phyloP scores from a whole-genome alignment of 2,329 filamentous ascomycete genomes.

The Trichocomaceae sp. region DNA sequence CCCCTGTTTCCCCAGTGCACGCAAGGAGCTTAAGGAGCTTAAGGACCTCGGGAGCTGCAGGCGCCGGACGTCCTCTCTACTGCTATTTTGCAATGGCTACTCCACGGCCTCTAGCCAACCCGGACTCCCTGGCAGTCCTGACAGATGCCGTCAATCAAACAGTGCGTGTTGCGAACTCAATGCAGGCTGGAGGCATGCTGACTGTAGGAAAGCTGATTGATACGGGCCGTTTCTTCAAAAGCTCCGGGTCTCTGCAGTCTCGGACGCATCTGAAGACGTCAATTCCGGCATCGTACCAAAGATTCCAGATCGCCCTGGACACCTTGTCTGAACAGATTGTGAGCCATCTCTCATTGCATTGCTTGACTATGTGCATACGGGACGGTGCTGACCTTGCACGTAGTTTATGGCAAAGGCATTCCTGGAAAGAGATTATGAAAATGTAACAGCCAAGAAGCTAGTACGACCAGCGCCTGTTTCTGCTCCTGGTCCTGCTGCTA shows the following conservation, averaged over 20 bases:
- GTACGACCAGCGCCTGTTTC: conserved; percentile 7
- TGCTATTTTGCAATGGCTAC: conserved; percentile 1
- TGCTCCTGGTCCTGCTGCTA: background rate
- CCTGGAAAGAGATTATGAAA: conserved; percentile 37
- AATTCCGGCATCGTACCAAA: conserved; percentile 33
- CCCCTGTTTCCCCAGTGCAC: background rate
- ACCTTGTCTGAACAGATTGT: conserved; percentile 39
- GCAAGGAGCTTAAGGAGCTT: too few relatives aligned
- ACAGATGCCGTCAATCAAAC: conserved; percentile 33
- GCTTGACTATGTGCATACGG: background rate
- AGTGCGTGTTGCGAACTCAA: conserved; percentile 18
- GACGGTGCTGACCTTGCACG: background rate
- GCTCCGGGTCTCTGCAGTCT: conserved; percentile 29
- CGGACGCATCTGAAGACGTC: conserved; percentile 31
- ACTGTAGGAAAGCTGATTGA: conserved; percentile 32
- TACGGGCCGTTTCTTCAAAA: conserved; percentile 36
- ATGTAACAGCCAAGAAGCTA: conserved; percentile 27
- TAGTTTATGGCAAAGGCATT: conserved; percentile 40
- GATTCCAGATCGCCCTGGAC: conserved; percentile 36
- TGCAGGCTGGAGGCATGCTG: conserved; percentile 7
- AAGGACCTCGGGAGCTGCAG: background rate
- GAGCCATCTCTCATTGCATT: conserved; percentile 16
- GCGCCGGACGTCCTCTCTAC: background rate
- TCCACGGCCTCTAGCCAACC: conserved; percentile 17
- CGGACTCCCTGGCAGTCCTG: conserved; percentile 31